A percentile compares a stretch with the other conserved stretches of the same genome.
Evolutionary conservation across 2,329 filamentous ascomycete genomes (phyloP).

Genomic region (Teratosphaeriaceae sp.): DNA sequence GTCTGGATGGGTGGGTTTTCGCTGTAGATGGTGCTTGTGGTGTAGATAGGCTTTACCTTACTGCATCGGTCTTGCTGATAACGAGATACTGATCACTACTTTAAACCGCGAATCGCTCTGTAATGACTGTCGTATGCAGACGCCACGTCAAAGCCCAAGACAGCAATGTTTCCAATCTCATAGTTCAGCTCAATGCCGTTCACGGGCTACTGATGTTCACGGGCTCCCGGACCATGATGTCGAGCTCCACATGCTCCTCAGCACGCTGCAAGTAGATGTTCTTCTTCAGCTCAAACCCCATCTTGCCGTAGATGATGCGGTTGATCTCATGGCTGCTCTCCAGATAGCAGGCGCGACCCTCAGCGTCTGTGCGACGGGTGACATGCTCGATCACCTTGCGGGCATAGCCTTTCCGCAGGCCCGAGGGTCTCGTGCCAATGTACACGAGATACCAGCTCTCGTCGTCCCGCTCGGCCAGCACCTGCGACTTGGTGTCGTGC

Average conservation of each 20-base stretch:
- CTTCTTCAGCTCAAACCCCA: constrained; percentile 62
- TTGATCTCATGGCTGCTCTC: constrained; percentile 68
- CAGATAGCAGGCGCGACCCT: constrained; percentile 65
- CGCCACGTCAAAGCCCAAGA: too few species aligned
- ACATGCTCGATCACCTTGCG: constrained; percentile 65
- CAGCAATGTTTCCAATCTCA: too few species aligned
- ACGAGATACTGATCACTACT: too few species aligned
- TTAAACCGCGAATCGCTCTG: too few species aligned
- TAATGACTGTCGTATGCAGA: too few species aligned
- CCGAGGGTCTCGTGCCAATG: constrained; percentile 65
- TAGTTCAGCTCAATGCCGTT: too few species aligned
- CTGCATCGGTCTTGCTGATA: background rate
- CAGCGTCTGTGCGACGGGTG: constrained; percentile 59
- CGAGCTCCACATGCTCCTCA: constrained; percentile 55
- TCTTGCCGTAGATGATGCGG: constrained; percentile 64
- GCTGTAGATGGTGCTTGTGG: constrained; percentile 3
- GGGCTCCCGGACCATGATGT: constrained; percentile 78
- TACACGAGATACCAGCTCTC: constrained; percentile 79
- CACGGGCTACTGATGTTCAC: too few species aligned
- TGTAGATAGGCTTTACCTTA: constrained; percentile 1
- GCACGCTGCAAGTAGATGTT: constrained; percentile 58
- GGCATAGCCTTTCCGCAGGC: constrained; percentile 66
- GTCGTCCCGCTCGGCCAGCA: constrained; percentile 58
- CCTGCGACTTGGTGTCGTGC: constrained; percentile 61
- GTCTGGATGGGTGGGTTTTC: background rate